A percentile compares a stretch with the other conserved stretches of the same genome.
phyloP scores from a whole-genome alignment of 805 yeast genomes.

The Grigorovia humatica region DNA sequence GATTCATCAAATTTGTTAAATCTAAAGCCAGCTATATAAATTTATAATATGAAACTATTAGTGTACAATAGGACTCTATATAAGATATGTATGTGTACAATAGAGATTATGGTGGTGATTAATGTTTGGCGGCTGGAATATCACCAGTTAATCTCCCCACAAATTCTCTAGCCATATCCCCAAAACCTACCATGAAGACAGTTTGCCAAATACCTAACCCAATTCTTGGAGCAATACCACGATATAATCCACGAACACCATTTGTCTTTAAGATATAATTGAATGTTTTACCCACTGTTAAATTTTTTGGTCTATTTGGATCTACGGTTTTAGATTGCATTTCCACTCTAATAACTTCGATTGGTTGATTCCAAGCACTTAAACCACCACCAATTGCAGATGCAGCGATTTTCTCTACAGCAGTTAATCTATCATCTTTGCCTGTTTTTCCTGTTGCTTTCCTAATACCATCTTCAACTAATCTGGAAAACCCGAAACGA shows the following conservation, averaged over 20 bases:
- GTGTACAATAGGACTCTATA: too few relatives aligned
- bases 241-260: slow-evolving; percentile 83
- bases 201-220: slow-evolving; percentile 98
- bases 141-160: slow-evolving; percentile 57
- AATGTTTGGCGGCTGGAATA: slow-evolving; percentile 35
- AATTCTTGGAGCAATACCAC: slow-evolving; percentile 95
- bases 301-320: slow-evolving; percentile 90
- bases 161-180: slow-evolving; percentile 78
- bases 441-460: slow-evolving; percentile 47
- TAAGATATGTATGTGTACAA: neutral
- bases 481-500: slow-evolving; percentile 83
- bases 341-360: slow-evolving; percentile 94
- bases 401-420: slow-evolving; percentile 73
- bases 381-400: slow-evolving; percentile 94
- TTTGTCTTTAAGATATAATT: slow-evolving; percentile 72
- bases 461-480: slow-evolving; percentile 81
- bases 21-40: neutral
- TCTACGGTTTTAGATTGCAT: slow-evolving; percentile 94
- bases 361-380: slow-evolving; percentile 98
- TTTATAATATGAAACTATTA: too few relatives aligned
- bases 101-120: neutral
- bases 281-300: slow-evolving; percentile 66
- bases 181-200: slow-evolving; percentile 95
- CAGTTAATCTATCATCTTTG: slow-evolving; percentile 48
- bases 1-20: neutral